phyloP scores from a whole-genome alignment of 2,329 filamentous ascomycete species.

The Botrytis medusae region DNA sequence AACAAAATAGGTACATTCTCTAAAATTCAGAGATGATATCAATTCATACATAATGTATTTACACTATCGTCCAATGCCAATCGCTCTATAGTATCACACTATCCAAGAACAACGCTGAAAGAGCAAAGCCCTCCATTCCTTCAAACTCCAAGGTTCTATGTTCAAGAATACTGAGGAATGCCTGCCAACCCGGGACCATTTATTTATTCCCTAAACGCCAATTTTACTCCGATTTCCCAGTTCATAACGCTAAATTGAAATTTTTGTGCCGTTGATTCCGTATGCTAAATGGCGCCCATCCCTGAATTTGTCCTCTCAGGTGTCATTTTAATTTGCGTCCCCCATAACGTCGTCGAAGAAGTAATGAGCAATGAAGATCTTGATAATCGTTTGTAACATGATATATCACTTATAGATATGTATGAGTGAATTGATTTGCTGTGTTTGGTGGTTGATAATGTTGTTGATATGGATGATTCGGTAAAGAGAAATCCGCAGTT shows the following conservation, averaged over 20 bases:
- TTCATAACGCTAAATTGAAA: constrained; percentile 4
- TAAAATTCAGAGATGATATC: neutral
- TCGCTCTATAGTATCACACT: neutral
- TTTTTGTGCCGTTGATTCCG: neutral
- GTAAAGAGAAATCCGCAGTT: constrained; percentile 71
- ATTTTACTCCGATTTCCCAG: neutral
- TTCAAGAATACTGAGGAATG: neutral
- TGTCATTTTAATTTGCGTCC: neutral
- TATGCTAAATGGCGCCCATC: neutral
- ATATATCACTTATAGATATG: constrained; percentile 28
- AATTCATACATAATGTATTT: neutral
- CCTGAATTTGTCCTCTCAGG: neutral
- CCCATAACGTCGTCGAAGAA: neutral
- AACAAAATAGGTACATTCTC: neutral
- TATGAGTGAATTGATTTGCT: constrained; percentile 34
- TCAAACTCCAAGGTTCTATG: constrained; percentile 1
- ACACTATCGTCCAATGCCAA: neutral
- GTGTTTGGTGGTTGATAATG: constrained; percentile 73
- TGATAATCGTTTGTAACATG: neutral
- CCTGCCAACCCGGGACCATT: neutral
- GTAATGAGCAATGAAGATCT: neutral
- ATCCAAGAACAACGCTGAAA: neutral
- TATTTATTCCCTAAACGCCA: neutral
- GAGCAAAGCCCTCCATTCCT: neutral
- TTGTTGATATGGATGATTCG: constrained; percentile 78